Base-by-base conservation (phyloP, 2,329 filamentous ascomycete species). In the Calycina marina region DNA sequence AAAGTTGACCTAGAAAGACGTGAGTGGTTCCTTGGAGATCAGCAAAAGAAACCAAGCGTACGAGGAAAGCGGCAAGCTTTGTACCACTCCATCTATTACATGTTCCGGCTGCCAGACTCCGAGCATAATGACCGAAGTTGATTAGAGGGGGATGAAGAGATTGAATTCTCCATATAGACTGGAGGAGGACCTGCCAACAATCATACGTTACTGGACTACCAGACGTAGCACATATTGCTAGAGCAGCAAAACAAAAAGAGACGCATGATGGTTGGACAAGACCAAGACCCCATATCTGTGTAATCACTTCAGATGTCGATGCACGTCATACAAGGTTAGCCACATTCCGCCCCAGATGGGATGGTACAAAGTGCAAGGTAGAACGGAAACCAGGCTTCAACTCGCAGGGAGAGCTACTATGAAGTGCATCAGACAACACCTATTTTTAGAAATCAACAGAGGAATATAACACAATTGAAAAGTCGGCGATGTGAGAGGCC, bases 331-430 rank as follows among this genome's bases (percentile, higher is more conserved):
- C n/a, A n/a, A n/a, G n/a, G n/a, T n/a, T n/a, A n/a, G n/a, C n/a
- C n/a, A n/a, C n/a, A n/a, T n/a, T n/a, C n/a, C n/a, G n/a, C n/a
- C n/a, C n/a, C n/a, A n/a, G n/a, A n/a, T n/a, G n/a, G 4, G 12
- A 48, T 44, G 44, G 43, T 28, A 45, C 32, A 51, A 42, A 48
- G 43, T 52, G 70, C 71, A 52, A 69, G 72, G 53, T 75, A n/a
- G n/a, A n/a, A n/a, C n/a, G n/a, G n/a, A n/a, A n/a, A n/a, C n/a
- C n/a, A n/a, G n/a, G n/a, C n/a, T n/a, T n/a, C n/a, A n/a, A n/a
- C n/a, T n/a, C n/a, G n/a, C n/a, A n/a, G n/a, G n/a, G n/a, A n/a
- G n/a, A n/a, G n/a, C n/a, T n/a, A n/a, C n/a, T n/a, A n/a, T n/a
- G n/a, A n/a, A n/a, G n/a, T n/a, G n/a, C n/a, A n/a, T n/a, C n/a